Evolutionary conservation across 2,329 filamentous ascomycete species (phyloP).

Genomic region (Alternaria brassicicola): DNA sequence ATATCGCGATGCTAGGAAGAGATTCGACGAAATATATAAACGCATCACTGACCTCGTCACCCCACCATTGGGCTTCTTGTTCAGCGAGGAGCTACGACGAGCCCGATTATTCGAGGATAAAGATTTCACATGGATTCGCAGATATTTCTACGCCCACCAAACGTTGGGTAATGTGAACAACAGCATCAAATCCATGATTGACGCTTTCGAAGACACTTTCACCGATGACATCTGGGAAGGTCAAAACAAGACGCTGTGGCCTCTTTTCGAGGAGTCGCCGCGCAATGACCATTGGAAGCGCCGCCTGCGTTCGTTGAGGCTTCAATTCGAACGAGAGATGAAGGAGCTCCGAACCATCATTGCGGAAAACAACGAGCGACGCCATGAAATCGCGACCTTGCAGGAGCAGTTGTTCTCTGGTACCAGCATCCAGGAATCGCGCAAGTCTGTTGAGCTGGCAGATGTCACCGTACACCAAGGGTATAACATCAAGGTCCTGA

Average conservation of each 20-base stretch:
- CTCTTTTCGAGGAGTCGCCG: conserved; percentile 56
- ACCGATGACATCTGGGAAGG: conserved; percentile 65
- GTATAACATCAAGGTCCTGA: conserved; percentile 65
- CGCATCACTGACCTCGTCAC: conserved; percentile 65
- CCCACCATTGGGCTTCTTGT: conserved; percentile 65
- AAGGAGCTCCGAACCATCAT: conserved; percentile 56
- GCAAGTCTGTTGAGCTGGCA: conserved; percentile 63
- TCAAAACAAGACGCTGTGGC: conserved; percentile 62
- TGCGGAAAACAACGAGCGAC: conserved; percentile 59
- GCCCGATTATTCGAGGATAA: conserved; percentile 66
- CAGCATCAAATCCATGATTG: conserved; percentile 63
- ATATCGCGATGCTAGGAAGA: conserved; percentile 65
- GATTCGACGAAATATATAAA: conserved; percentile 63
- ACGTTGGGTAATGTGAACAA: conserved; percentile 66
- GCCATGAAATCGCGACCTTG: conserved; percentile 62
- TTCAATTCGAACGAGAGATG: conserved; percentile 60
- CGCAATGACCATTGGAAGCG: conserved; percentile 58
- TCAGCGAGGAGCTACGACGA: conserved; percentile 61
- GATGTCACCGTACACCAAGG: conserved; percentile 63
- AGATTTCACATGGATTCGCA: conserved; percentile 65
- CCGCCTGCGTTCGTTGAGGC: conserved; percentile 55
- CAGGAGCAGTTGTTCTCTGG: conserved; percentile 68
- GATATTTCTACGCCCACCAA: conserved; percentile 69
- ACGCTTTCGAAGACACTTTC: conserved; percentile 64
- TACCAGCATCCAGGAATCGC: conserved; percentile 66